These are phyloP conservation scores for Alternaria viburni DNA, from an alignment of 2,329 filamentous ascomycete species.

Conservation along the genomic window DNA sequence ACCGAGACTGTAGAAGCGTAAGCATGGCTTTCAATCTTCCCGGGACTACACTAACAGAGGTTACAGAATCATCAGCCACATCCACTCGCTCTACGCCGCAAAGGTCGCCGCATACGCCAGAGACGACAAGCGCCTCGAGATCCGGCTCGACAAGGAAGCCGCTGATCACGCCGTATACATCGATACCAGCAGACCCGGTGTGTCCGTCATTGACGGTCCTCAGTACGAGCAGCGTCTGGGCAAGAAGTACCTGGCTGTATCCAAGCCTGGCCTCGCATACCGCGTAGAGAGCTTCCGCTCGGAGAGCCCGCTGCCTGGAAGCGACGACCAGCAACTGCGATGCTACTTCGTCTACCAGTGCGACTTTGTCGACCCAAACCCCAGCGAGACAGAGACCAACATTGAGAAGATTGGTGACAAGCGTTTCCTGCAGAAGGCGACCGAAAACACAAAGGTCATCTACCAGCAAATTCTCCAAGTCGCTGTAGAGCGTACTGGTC, in stretches of 20 bases:
- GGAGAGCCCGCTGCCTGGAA: conserved; percentile 76
- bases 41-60: conserved; percentile 16
- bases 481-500: conserved; percentile 83
- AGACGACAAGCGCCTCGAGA: conserved; percentile 92
- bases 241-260: conserved; percentile 90
- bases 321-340: conserved; percentile 81
- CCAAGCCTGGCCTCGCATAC: conserved; percentile 73
- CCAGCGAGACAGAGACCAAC: conserved; percentile 78
- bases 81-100: conserved; percentile 94
- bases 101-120: conserved; percentile 94
- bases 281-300: conserved; percentile 98
- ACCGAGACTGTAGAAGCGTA: conserved; percentile 80
- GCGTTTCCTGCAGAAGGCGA: conserved; percentile 94
- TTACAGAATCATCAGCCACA: conserved; percentile 78
- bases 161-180: conserved; percentile 97
- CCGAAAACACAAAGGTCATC: conserved; percentile 91
- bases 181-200: conserved; percentile 90
- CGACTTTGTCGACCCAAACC: conserved; percentile 79
- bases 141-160: conserved; percentile 94
- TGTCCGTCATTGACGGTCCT: conserved; percentile 78
- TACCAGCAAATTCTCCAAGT: conserved; percentile 93
- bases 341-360: conserved; percentile 99
- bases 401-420: conserved; percentile 91
- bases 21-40: conserved; percentile 13
- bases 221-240: conserved; percentile 93